A percentile compares a stretch with the other conserved stretches of the same genome.
Evolutionary conservation across 768 basidiomycete species (phyloP).

Genomic region (Holtermannia corniformis): DNA sequence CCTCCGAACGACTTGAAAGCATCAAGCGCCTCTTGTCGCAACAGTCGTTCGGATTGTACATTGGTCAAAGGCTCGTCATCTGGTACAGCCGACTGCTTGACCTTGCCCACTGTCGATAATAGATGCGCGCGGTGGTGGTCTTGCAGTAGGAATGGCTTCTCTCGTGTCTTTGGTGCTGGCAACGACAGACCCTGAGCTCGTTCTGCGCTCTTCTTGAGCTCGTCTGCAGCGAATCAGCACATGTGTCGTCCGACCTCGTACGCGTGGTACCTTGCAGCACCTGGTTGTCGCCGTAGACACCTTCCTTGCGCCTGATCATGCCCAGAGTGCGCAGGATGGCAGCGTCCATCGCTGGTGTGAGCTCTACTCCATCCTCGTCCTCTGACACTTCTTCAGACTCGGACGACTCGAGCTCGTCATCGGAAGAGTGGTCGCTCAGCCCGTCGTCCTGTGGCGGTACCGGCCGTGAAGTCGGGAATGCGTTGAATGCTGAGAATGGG

Average conservation of each 20-base stretch:
- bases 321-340: constrained; percentile 87
- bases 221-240: constrained; percentile 5
- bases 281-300: constrained; percentile 63
- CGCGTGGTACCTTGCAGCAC: constrained; percentile 65
- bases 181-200: constrained; percentile 14
- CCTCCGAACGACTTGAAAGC: constrained; percentile 56
- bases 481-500: not conserved
- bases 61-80: constrained; percentile 51
- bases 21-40: constrained; percentile 72
- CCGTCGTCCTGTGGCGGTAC: constrained; percentile 42
- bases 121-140: constrained; percentile 43
- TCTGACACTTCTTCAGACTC: constrained; percentile 55
- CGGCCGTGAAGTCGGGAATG: not conserved
- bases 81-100: not conserved
- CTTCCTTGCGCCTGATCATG: constrained; percentile 67
- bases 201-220: constrained; percentile 19
- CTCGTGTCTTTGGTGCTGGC: not conserved
- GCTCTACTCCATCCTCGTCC: constrained; percentile 88
- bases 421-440: constrained; percentile 47
- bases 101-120: constrained; percentile 24
- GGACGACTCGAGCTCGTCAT: constrained; percentile 54
- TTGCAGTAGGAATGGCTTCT: constrained; percentile 38
- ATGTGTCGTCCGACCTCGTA: not conserved
- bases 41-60: constrained; percentile 61
- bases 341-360: constrained; percentile 85